A percentile compares a stretch with the other conserved stretches of the same genome.
Evolutionary conservation across 2,329 filamentous ascomycete species (phyloP).

Genomic region (Corynespora cassiicola): DNA sequence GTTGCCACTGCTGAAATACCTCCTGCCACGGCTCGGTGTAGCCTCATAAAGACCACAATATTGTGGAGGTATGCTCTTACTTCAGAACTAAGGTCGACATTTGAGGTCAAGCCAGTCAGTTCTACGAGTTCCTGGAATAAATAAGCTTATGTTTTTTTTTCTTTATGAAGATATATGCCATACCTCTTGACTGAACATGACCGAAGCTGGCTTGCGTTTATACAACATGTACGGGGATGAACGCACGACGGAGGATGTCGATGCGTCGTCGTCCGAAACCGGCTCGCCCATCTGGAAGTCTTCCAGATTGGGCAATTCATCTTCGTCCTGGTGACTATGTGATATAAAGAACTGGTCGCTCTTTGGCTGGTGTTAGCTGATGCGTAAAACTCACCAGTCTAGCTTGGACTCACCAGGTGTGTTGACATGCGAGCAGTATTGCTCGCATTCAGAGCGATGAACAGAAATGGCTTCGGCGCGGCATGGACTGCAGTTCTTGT

Average conservation of each 20-base stretch:
- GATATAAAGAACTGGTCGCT: constrained; percentile 90
- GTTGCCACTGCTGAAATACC: constrained; percentile 82
- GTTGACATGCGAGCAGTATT: constrained; percentile 43
- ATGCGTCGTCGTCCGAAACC: constrained; percentile 35
- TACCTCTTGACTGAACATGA: constrained; percentile 56
- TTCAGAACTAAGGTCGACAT: constrained; percentile 74
- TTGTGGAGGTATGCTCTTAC: constrained; percentile 86
- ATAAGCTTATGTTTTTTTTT: constrained; percentile 4
- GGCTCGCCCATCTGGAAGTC: constrained; percentile 49
- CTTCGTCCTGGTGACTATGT: constrained; percentile 76
- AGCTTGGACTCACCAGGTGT: constrained; percentile 46
- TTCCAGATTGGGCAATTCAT: constrained; percentile 79
- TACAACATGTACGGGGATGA: constrained; percentile 23
- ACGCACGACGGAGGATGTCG: constrained; percentile 46
- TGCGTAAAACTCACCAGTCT: constrained; percentile 26
- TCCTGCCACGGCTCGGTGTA: constrained; percentile 82
- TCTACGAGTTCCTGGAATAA: constrained; percentile 58
- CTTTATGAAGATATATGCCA: constrained; percentile 9
- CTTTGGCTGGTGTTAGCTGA: constrained; percentile 64
- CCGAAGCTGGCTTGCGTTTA: constrained; percentile 20
- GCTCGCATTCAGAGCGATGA: constrained; percentile 73
- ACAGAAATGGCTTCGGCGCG: constrained; percentile 79
- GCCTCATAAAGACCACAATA: constrained; percentile 82
- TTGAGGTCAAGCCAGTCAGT: constrained; percentile 64
- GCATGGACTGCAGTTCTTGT: constrained; percentile 76